Evolutionary conservation across 2,329 filamentous ascomycete genomes (phyloP).

Genomic region (Clathrospora elynae): DNA sequence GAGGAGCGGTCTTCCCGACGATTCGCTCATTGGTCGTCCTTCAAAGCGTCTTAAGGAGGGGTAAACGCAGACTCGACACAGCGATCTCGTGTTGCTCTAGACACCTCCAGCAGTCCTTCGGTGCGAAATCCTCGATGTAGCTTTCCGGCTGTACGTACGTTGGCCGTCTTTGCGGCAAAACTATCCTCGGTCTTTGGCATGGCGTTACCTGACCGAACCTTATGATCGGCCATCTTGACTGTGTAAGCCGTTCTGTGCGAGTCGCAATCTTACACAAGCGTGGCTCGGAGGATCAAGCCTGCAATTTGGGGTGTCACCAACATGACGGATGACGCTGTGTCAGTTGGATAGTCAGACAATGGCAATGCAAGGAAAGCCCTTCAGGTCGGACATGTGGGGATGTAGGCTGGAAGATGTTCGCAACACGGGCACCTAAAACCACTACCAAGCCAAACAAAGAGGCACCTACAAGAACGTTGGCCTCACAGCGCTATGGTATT

Average conservation of each 20-base stretch:
- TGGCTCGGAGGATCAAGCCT: constrained; percentile 1
- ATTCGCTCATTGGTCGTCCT: constrained; percentile 65
- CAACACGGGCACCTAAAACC: too few relatives aligned
- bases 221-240: constrained; percentile 4
- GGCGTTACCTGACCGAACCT: constrained; percentile 1
- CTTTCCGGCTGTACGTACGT: constrained; percentile 7
- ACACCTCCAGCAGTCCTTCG: not conserved
- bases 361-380: too few relatives aligned
- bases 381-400: too few relatives aligned
- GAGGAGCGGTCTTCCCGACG: constrained; percentile 82
- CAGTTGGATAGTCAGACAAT: too few relatives aligned
- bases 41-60: constrained; percentile 60
- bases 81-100: not conserved
- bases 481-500: not conserved
- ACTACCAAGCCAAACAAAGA: not conserved
- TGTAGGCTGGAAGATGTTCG: too few relatives aligned
- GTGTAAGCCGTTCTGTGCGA: constrained; percentile 10
- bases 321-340: constrained; percentile 7
- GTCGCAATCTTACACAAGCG: constrained; percentile 6
- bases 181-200: constrained; percentile 6
- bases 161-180: constrained; percentile 11
- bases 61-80: constrained; percentile 21
- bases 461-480: not conserved
- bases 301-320: constrained; percentile 3
- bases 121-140: constrained; percentile 6